phyloP scores from a whole-genome alignment of 2,329 filamentous ascomycete species.

The Aspergillus sp. region DNA sequence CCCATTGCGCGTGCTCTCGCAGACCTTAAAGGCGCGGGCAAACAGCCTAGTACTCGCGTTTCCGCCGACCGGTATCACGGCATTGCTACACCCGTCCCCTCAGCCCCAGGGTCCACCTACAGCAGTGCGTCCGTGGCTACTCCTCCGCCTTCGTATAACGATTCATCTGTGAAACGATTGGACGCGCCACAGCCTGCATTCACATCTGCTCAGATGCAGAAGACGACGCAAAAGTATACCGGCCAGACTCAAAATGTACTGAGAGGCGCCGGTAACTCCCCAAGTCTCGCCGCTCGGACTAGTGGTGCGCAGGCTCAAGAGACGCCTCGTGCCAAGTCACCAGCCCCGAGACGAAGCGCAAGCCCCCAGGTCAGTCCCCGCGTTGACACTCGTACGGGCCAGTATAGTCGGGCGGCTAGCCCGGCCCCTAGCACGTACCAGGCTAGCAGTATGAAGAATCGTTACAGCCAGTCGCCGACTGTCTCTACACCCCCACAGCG shows the following conservation, averaged over 20 bases:
- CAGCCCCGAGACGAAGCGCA: conserved; percentile 59
- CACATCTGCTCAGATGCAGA: conserved; percentile 92
- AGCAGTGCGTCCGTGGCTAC: conserved; percentile 46
- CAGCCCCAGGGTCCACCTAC: conserved; percentile 37
- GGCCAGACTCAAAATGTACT: conserved; percentile 82
- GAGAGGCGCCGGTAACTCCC: conserved; percentile 39
- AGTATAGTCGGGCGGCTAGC: conserved; percentile 42
- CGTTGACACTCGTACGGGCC: conserved; percentile 36
- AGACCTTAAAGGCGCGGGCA: conserved; percentile 82
- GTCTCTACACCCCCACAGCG: conserved; percentile 30
- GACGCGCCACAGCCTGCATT: conserved; percentile 89
- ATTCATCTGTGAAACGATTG: conserved; percentile 68
- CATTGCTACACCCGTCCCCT: conserved; percentile 74
- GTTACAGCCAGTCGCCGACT: conserved; percentile 37
- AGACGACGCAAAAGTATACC: conserved; percentile 84
- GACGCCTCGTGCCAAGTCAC: conserved; percentile 57
- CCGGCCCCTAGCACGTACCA: conserved; percentile 46
- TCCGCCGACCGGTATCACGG: conserved; percentile 96
- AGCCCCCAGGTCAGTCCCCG: conserved; percentile 31
- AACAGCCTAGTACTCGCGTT: conserved; percentile 76
- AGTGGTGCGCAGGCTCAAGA: conserved; percentile 48
- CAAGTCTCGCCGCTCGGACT: conserved; percentile 59
- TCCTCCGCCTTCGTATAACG: conserved; percentile 84
- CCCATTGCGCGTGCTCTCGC: conserved; percentile 90
- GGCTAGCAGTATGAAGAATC: conserved; percentile 40